Evolutionary conservation across 164 flowering plant species (phyloP), one percentile per base, ranked within the genome.

Genomic region (Chloranthus sessilifolius): DNA sequence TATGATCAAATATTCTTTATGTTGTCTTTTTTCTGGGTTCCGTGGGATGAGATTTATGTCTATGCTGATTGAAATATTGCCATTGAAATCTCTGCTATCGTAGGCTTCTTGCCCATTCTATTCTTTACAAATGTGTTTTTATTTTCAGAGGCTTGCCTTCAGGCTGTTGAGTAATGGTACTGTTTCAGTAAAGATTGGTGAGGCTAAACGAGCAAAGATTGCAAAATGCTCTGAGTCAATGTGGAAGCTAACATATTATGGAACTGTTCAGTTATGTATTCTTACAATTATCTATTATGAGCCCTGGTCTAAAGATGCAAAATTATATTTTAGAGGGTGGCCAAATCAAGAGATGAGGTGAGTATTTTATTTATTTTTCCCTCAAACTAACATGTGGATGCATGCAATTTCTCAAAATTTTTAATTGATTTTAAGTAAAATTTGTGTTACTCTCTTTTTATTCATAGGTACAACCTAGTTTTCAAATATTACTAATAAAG

Each of bases 191-290:
- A 83, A 60, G 70, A 33, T 64, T 23, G 53, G 70, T 60, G 71
- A 75, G 30, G 67, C 71, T 51, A 72, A 65, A 38, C 67, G 38
- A 24, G 75, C 68, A 52, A 88, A 86, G 68, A 66, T 92, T 53
- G 68, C 24, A 39, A 92, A 92, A 73, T 86, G 83, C 58, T 68
- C 84, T 3, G 96, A 92, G 63, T 88, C 96, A 42, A 65, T 88
- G 87, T 92, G 97, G 98, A 92, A 92, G 69, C 59, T 88, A 21
- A 59, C 81, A 22, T 86, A 88, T 74, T 88, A 84, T 64, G 83
- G 74, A 1, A 55, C 77, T 41, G 74, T 75, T 54, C 84, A 92
- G 66, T 53, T 47, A 37, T 85, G 55, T 28, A 30, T 82, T 62
- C 75, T 92, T 43, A 45, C 52, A 51, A 55, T 73, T 35, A 61